Evolutionary conservation across 192 early-diverging fungal genomes (phyloP).

Genomic region (Umbelopsis ramanniana): DNA sequence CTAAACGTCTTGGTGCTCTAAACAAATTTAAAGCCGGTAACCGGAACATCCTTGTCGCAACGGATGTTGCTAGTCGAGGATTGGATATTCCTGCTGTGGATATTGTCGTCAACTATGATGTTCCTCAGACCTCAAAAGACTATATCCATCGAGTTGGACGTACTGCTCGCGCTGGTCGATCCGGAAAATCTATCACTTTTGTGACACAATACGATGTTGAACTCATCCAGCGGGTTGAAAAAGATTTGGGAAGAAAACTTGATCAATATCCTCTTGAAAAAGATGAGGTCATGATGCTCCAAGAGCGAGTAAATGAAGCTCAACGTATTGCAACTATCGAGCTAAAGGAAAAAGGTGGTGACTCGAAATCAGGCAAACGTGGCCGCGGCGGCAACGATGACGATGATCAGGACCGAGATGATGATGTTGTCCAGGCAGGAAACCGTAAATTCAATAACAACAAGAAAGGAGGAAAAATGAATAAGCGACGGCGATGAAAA

Average conservation of each 20-base stretch:
- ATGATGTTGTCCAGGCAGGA: conserved; percentile 31
- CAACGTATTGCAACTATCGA: conserved; percentile 86
- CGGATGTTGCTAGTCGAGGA: conserved; percentile 90
- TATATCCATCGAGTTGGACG: conserved; percentile 89
- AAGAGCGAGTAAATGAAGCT: conserved; percentile 94
- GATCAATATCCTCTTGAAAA: conserved; percentile 84
- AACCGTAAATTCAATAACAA: conserved; percentile 4
- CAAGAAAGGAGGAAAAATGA: conserved; percentile 23
- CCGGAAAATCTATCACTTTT: conserved; percentile 81
- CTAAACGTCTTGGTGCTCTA: conserved; percentile 90
- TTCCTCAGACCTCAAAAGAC: conserved; percentile 87
- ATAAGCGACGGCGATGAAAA: conserved; percentile 23
- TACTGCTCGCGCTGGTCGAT: conserved; percentile 83
- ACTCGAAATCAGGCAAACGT: conserved; percentile 33
- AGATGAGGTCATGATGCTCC: conserved; percentile 83
- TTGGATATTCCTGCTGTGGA: conserved; percentile 97
- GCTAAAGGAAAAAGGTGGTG: conserved; percentile 76
- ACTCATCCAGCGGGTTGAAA: conserved; percentile 91
- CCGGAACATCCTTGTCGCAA: conserved; percentile 90
- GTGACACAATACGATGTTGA: conserved; percentile 95
- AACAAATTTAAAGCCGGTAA: conserved; percentile 93
- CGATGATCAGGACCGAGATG: conserved; percentile 47
- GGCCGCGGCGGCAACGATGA: conserved; percentile 40
- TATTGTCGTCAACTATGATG: conserved; percentile 95
- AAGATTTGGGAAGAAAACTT: conserved; percentile 86